Conservation (phyloP, 2,329 filamentous ascomycete genomes). For the Aspergillus vadensis region DNA sequence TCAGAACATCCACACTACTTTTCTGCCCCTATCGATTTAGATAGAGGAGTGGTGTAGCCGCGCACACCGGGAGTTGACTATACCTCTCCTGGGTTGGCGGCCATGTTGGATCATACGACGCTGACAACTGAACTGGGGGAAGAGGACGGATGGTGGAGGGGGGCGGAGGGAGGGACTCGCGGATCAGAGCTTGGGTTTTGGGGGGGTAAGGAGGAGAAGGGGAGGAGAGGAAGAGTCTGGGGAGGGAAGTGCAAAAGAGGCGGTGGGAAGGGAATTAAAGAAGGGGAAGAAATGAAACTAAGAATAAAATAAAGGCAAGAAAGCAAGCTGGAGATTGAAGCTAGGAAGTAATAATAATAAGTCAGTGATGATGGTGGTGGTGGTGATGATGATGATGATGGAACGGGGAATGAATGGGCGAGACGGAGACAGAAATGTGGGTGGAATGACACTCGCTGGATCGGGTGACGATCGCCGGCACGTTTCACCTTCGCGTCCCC, state of each 20-base stretch:
- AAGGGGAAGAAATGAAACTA: not conserved
- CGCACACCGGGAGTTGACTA: conserved; percentile 8
- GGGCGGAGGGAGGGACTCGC: not conserved
- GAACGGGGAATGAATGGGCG: no score
- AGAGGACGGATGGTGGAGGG: conserved; percentile 1
- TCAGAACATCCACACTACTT: conserved; percentile 4
- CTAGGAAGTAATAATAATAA: not conserved
- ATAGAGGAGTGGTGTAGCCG: not conserved
- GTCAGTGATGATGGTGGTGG: not conserved
- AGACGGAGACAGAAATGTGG: not conserved
- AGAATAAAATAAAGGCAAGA: no score
- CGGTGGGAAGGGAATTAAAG: not conserved
- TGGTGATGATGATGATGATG: not conserved
- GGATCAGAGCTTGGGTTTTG: not conserved
- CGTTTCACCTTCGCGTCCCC: conserved; percentile 13
- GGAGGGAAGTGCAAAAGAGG: not conserved
- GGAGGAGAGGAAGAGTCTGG: not conserved
- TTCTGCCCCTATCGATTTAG: no score
- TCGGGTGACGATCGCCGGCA: conserved; percentile 14
- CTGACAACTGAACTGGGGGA: not conserved
- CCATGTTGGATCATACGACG: conserved; percentile 31
- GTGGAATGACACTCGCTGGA: conserved; percentile 14
- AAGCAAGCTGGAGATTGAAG: no score
- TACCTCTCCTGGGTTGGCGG: conserved; percentile 21
- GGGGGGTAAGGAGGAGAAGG: not conserved